phyloP scores from a whole-genome alignment of 139 green algal species.

The Spirogloea muscicola region DNA sequence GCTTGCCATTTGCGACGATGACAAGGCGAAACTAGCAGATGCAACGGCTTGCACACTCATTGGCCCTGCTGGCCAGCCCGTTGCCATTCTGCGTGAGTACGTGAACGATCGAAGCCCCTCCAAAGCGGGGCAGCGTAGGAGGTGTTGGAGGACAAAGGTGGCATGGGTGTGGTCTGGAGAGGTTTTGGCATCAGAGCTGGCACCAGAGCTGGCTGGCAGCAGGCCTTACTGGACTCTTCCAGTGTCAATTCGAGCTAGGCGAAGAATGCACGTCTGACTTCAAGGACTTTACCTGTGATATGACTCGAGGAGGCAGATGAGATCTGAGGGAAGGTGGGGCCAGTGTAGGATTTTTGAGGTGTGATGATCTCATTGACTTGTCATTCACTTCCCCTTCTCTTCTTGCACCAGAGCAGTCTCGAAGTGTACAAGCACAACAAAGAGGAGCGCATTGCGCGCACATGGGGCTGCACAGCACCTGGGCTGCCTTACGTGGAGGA shows the following conservation, averaged over 20 bases:
- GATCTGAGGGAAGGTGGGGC: too few relatives aligned
- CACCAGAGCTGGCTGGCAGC: too few relatives aligned
- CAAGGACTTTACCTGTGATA: neutral
- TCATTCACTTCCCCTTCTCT: too few relatives aligned
- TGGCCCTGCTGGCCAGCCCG: conserved; percentile 13
- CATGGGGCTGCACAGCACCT: conserved; percentile 33
- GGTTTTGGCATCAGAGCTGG: too few relatives aligned
- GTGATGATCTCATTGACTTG: too few relatives aligned
- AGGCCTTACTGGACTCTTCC: too few relatives aligned
- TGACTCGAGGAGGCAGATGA: neutral
- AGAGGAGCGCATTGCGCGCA: conserved; percentile 45
- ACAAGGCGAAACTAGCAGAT: conserved; percentile 28
- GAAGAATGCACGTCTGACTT: neutral
- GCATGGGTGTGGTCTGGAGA: too few relatives aligned
- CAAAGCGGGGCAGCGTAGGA: too few relatives aligned
- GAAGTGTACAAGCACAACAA: conserved; percentile 44
- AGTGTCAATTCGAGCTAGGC: neutral
- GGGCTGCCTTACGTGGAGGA: conserved; percentile 43
- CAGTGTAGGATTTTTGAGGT: too few relatives aligned
- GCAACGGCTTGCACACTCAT: conserved; percentile 12
- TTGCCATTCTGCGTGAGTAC: conserved; percentile 38
- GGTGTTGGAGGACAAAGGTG: too few relatives aligned
- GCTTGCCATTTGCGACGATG: conserved; percentile 32
- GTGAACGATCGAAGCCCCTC: neutral
- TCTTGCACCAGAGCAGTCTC: conserved; percentile 7